A percentile compares a stretch with the other conserved stretches of the same genome.
Evolutionary conservation across 768 basidiomycete genomes (phyloP).

Genomic region (Suillus subaureus): DNA sequence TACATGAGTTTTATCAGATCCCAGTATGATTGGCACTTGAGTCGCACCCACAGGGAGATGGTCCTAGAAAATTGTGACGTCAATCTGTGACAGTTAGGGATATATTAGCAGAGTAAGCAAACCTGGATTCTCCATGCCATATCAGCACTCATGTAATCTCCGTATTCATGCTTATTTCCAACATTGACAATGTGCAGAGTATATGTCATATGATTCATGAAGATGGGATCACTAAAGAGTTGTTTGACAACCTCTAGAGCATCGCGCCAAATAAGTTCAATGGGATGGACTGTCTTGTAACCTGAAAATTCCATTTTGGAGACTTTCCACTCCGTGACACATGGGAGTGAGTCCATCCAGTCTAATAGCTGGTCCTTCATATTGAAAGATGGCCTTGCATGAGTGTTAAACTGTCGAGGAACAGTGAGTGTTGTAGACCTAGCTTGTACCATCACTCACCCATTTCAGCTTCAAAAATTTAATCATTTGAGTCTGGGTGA

Average conservation of each 20-base stretch:
- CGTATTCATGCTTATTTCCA: constrained; percentile 14
- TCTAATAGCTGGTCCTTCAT: constrained; percentile 22
- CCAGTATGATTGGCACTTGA: constrained; percentile 30
- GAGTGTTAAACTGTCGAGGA: neutral
- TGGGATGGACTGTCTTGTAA: constrained; percentile 17
- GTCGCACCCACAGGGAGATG: constrained; percentile 27
- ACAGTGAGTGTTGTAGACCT: neutral
- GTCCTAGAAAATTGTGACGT: constrained; percentile 21
- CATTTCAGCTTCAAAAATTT: constrained; percentile 31
- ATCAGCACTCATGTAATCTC: constrained; percentile 26
- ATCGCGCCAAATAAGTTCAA: constrained; percentile 28
- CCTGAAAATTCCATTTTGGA: constrained; percentile 5
- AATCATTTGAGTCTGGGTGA: constrained; percentile 20
- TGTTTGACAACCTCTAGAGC: constrained; percentile 24
- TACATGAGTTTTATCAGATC: constrained; percentile 37
- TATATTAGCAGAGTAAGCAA: constrained; percentile 15
- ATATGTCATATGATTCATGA: constrained; percentile 23
- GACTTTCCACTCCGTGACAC: constrained; percentile 23
- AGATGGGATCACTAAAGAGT: constrained; percentile 25
- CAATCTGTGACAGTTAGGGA: constrained; percentile 24
- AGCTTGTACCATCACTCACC: constrained; percentile 20
- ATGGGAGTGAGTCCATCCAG: constrained; percentile 21
- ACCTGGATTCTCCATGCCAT: constrained; percentile 29
- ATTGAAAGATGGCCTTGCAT: constrained; percentile 19
- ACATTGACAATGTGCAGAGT: constrained; percentile 15